Evolutionary conservation across 139 green algal genomes (phyloP), one percentile per base, ranked within the genome.

Genomic region (Chlorella sp.): DNA sequence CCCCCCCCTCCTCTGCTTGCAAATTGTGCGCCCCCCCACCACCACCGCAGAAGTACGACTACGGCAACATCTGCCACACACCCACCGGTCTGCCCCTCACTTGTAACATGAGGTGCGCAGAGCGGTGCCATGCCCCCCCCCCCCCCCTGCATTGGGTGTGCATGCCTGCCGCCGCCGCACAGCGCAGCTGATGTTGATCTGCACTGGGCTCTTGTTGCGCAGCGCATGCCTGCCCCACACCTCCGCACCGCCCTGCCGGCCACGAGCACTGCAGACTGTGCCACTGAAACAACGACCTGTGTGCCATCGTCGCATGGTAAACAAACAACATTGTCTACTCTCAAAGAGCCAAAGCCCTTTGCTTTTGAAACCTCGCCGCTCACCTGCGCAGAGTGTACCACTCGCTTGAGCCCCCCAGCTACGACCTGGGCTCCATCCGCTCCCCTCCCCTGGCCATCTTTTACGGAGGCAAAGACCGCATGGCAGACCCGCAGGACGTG

Each of bases 401-500:
- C 66, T 69, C n/a, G 15, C 76, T 91, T 22, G 85, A 88, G 60
- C 86, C 90, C 32, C 94, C 94, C 12, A 42, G 82, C 53, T 96
- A 95, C 79, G 36, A 94, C 28, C 88, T 96, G 36, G 71, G 73
- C 15, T n/a, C 64, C 39, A 90, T 96, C 30, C 66, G 48, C 1
- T 69, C 64, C 3, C 92, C 91, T 0, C 84, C 88, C 4, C 53
- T 97, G 28, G 93, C 93, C 28, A 78, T 97, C 24, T 96, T 96
- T 68, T 89, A 90, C 78, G 93, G 94, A 18, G 92, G 89, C 12
- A 57, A 77, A 9, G 95, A 97, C 91, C 87, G 77, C 57, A 86
- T 97, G 80, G 92, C 94, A 1, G 83, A 92, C 37, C 83, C 89
- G 3, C 22, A 42, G 28, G 95, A 97, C 36, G 92, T 97, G 19